These are phyloP conservation scores for Aspergillus nidulans DNA, from an alignment of 495 filamentous ascomycete genomes.

Conservation along the genomic window DNA sequence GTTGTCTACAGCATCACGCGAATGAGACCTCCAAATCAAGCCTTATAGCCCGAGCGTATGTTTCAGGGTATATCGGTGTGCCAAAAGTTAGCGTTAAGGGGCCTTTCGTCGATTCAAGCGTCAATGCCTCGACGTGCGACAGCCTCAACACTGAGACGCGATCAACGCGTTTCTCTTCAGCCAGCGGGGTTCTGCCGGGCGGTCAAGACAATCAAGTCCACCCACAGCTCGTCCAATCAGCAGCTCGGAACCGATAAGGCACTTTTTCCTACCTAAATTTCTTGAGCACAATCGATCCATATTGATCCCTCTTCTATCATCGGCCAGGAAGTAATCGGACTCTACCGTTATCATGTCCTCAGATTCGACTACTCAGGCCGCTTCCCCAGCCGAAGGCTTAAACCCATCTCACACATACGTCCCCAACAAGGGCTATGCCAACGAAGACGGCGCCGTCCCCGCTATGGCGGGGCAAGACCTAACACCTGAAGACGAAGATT, in stretches of 20 bases:
- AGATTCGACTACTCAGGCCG: conserved; percentile 17
- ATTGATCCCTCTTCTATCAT: not conserved
- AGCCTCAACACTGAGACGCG: conserved; percentile 9
- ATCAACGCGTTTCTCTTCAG: conserved; percentile 21
- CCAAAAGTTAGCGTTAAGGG: not conserved
- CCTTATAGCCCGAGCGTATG: not conserved
- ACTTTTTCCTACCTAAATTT: conserved; percentile 21
- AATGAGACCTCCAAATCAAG: conserved; percentile 15
- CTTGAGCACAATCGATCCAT: conserved; percentile 5
- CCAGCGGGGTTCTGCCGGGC: conserved; percentile 46
- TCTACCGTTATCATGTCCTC: conserved; percentile 22
- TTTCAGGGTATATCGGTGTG: not conserved
- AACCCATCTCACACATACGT: conserved; percentile 50
- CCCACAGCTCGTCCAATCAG: conserved; percentile 24
- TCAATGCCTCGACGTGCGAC: conserved; percentile 14
- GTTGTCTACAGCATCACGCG: conserved; percentile 38
- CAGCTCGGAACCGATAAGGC: conserved; percentile 14
- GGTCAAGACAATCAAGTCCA: conserved; percentile 28
- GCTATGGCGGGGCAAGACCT: conserved; percentile 35
- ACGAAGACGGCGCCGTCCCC: conserved; percentile 28
- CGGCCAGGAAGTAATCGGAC: not conserved
- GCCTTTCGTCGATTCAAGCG: not conserved
- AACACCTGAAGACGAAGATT: conserved; percentile 28
- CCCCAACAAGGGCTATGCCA: conserved; percentile 52
- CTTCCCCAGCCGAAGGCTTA: conserved; percentile 42